Evolutionary conservation across 495 filamentous ascomycete genomes (phyloP).

Genomic region (Podospora bellae-mahoneyi): DNA sequence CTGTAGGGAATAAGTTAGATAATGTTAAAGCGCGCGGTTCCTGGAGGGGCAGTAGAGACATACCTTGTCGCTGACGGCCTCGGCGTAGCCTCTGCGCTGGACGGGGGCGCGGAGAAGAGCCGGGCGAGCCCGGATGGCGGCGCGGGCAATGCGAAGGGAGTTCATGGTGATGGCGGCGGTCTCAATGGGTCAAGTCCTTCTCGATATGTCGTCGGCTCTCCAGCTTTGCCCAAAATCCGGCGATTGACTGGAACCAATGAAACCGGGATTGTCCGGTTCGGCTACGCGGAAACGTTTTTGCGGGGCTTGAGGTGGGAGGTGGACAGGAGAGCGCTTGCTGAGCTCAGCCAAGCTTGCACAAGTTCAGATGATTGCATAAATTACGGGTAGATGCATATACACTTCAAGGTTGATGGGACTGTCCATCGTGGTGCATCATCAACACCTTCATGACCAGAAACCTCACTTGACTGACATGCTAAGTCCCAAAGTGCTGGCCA

Average conservation of each 20-base stretch:
- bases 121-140: slow-evolving; percentile 76
- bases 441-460: not conserved
- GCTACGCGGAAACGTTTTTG: slow-evolving; percentile 4
- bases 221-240: slow-evolving; percentile 14
- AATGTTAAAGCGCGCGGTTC: slow-evolving; percentile 13
- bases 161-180: slow-evolving; percentile 67
- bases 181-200: slow-evolving; percentile 42
- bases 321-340: not conserved
- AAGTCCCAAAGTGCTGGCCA: not conserved
- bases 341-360: not conserved
- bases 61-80: slow-evolving; percentile 78
- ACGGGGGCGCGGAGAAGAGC: slow-evolving; percentile 63
- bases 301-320: not conserved
- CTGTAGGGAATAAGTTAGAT: slow-evolving; percentile 48
- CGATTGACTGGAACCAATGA: slow-evolving; percentile 11
- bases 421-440: not conserved
- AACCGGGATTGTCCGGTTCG: slow-evolving; percentile 13
- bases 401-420: not conserved
- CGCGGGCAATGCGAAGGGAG: slow-evolving; percentile 82
- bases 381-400: not conserved
- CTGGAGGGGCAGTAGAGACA: slow-evolving; percentile 17
- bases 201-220: slow-evolving; percentile 8
- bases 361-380: not conserved
- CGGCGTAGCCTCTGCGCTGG: slow-evolving; percentile 87
- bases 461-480: not conserved